phyloP scores from a whole-genome alignment of 225 moss, liverwort and hornwort genomes.

The Marchantia polymorpha region DNA sequence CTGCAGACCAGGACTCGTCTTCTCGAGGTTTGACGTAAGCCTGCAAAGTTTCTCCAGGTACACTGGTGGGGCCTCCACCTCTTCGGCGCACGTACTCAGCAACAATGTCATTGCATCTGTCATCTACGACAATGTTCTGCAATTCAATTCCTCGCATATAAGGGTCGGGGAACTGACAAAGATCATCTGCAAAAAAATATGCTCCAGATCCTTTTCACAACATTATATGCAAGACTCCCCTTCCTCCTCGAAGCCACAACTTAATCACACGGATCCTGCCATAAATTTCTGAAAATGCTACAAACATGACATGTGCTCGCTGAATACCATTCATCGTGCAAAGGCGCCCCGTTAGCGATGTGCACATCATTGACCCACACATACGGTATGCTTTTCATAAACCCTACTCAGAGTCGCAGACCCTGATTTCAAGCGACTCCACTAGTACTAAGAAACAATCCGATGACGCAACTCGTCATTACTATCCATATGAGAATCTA shows the following conservation, averaged over 20 bases:
- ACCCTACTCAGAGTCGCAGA: background rate
- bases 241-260: too few relatives aligned
- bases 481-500: background rate
- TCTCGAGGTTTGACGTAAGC: conserved; percentile 76
- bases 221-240: too few relatives aligned
- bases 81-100: conserved; percentile 65
- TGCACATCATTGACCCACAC: background rate
- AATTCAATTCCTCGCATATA: conserved; percentile 38
- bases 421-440: background rate
- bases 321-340: background rate
- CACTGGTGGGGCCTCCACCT: conserved; percentile 37
- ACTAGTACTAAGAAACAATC: background rate
- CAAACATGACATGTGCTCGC: background rate
- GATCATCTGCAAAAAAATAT: background rate
- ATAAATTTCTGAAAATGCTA: background rate
- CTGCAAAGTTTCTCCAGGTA: conserved; percentile 46
- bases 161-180: conserved; percentile 13
- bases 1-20: conserved; percentile 64
- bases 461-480: background rate
- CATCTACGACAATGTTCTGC: conserved; percentile 83
- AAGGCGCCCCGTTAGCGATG: background rate
- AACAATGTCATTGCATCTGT: conserved; percentile 62
- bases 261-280: too few relatives aligned
- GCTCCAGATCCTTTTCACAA: too few relatives aligned
- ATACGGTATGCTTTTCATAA: background rate